Evolutionary conservation across 2,329 filamentous ascomycete genomes (phyloP), one percentile per base, ranked within the genome.

Genomic region (Ampelomyces quisqualis): DNA sequence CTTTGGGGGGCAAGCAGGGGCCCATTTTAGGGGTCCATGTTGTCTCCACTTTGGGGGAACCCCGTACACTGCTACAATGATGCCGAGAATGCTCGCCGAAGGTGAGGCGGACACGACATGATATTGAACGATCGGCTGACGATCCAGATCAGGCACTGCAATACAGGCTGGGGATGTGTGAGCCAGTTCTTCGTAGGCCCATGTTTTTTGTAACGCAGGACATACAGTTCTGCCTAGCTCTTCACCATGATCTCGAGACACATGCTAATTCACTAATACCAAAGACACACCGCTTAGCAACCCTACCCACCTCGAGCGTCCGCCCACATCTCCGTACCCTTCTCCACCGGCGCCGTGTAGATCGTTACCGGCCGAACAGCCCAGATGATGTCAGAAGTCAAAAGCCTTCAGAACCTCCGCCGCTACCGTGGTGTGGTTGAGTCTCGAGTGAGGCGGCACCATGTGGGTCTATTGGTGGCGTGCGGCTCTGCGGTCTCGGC

Each of bases 401-500:
- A 38, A 29, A 35, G 20, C 31, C n/a, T 34, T n/a, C 13, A 2
- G 20, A 14, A 17, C 19, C 11, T 19, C 13, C 14, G 19, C n/a
- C 26, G 19, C 26, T 32, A 39, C 13, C 15, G n/a, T n/a, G 14
- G 24, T 9, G 20, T 23, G 18, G 24, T 34, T 40, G 38, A 35
- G 31, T 15, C 17, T 34, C 26, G n/a, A n/a, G n/a, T n/a, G n/a
- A n/a, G n/a, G n/a, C n/a, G n/a, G n/a, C n/a, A 24, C 26, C 10
- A 31, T 38, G 36, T 38, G 36, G 36, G 20, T 32, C 21, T 13
- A 2, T 31, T 17, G 20, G 19, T 24, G 21, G 21, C 32, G 14
- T 43, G 44, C 41, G 47, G 44, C 44, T 51, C 47, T 48, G 47
- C 41, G 38, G 47, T 38, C 45, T 43, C 35, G 38, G 44, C 33